Evolutionary conservation across 1,284 basidiomycete genomes (phyloP), one percentile per base, ranked within the genome.

Genomic region (Albatrellus sp.): DNA sequence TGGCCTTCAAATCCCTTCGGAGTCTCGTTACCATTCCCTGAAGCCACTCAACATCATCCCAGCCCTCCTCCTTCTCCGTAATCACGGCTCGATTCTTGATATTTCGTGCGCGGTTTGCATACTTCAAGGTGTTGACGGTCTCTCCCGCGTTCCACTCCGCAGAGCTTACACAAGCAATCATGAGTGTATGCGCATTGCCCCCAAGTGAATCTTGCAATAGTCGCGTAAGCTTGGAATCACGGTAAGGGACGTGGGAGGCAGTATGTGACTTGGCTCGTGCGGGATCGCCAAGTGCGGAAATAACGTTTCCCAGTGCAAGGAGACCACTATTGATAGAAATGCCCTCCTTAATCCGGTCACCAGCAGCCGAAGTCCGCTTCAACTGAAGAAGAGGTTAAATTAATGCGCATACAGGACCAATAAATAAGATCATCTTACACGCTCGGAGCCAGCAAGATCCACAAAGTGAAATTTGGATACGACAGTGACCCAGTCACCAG

Each of bases 401-500:
- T 47, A 16, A 43, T 43, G 20, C 17, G 20, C 36, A 50, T 46
- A 48, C 46, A 53, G 53, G 55, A 40, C 47, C 31, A 44, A 34
- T 42, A 53, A 32, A 43, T 37, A 44, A 49, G 13, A n/a, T 45
- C 39, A 3, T 67, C 77, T 60, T 59, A 90, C 85, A 54, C 96
- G 72, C 68, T 99, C 94, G 30, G 90, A 94, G 42, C 94, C 94
- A 20, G 94, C 94, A 52, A 99, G 66, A 66, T 98, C 94, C 41
- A 98, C 96, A 59, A 98, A 97, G 65, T 98, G 94, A 66, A 98
- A 97, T 60, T 98, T 98, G 52, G 90, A 94, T 36, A 86, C 81
- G 42, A 94, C 77, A 0, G 90, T 90, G 10, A 86, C 72, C 87
- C 89, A 92, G 52, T 91, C 85, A 2, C 85, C 81, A 8, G 65